phyloP scores from a whole-genome alignment of 2,329 filamentous ascomycete genomes.

The Penicillium palitans region DNA sequence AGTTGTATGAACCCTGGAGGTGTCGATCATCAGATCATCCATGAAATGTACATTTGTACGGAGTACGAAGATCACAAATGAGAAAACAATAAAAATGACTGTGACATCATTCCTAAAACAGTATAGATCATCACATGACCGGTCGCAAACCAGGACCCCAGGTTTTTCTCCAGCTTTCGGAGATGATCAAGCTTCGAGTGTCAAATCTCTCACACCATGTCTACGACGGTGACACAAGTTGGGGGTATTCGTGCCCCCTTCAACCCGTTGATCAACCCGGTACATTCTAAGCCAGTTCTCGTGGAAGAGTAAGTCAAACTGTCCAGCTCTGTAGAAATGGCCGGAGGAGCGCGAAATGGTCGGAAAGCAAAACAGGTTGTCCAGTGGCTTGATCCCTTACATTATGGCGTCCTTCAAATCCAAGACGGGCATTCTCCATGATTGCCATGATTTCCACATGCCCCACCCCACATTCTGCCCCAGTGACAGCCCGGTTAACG shows the following conservation, averaged over 20 bases:
- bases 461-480: background rate
- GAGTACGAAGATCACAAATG: too few species aligned
- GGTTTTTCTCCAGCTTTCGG: conserved; percentile 1
- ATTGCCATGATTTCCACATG: background rate
- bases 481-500: background rate
- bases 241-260: conserved; percentile 38
- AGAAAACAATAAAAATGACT: background rate
- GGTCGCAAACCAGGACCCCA: background rate
- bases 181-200: background rate
- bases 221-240: conserved; percentile 10
- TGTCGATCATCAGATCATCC: background rate
- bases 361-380: background rate
- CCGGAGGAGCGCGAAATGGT: background rate
- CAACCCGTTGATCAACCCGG: conserved; percentile 55
- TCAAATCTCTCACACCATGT: conserved; percentile 13
- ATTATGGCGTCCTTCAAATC: background rate
- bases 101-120: conserved; percentile 22
- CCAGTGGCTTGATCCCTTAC: conserved; percentile 7
- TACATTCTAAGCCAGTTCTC: conserved; percentile 50
- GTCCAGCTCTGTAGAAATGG: background rate
- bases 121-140: conserved; percentile 11
- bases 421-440: background rate
- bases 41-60: background rate
- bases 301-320: conserved; percentile 47
- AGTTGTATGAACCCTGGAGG: too few species aligned